Base-by-base conservation (phyloP, 768 basidiomycete species). In the Mrakia hoshinonis region DNA sequence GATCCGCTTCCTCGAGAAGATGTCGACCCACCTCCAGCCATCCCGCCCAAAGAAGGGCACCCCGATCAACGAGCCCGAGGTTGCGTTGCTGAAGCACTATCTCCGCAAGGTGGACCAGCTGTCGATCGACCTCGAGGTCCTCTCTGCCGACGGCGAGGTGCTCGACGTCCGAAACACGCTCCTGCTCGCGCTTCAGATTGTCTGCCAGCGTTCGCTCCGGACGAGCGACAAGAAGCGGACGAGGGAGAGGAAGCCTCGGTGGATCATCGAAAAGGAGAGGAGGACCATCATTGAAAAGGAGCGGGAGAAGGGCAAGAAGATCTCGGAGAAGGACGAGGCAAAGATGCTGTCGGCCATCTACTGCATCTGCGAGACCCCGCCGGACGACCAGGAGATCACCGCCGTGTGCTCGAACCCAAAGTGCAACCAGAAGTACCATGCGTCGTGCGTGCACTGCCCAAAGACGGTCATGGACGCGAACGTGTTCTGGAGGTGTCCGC, bases 401-500 rank as follows among this genome's bases (percentile, higher is more conserved):
- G 31, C 74, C 66, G 65, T 52, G 34, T 70, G 65, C 69, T 39
- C 38, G 38, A 20, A 73, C 31, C n/a, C n/a, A 51, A 75, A 13
- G 65, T 79, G 38, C 55, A 74, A 12, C 70, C 78, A 79, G 55
- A 51, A 22, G 13, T 80, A 76, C 67, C 79, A 80, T 55, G 51
- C 74, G 26, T 64, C 61, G 22, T 80, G 79, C 67, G 74, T 79
- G 0, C 67, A 54, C 61, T 75, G 76, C 0, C 76, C 76, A 20
- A 24, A 46, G 3, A 73, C 75, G 18, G 52, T 79, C 87, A 12
- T 11, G n/a, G 58, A 22, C 46, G 26, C 4, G 6, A 34, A 1
- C 22, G 18, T 69, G 22, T 36, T 13, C 9, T 36, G 9, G 69
- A 51, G 74, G 67, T 92, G 91, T 75, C 90, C 90, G 0, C 78